Conservation (phyloP, 83 land plant species). For the Picea abies region DNA sequence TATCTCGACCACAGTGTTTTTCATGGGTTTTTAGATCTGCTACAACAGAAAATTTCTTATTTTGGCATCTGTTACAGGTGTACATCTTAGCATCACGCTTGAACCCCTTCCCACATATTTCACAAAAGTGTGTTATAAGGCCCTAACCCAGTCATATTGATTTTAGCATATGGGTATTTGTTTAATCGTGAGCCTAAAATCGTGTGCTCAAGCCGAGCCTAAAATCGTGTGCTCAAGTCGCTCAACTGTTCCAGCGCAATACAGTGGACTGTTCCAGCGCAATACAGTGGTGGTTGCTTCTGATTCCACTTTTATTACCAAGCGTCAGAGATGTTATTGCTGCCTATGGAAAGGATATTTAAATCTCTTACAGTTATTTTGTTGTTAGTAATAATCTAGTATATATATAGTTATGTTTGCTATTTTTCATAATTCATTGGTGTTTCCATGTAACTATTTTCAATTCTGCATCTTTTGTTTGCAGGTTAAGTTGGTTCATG, state of each 20-base stretch:
- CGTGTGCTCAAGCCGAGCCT: no score
- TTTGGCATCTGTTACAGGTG: conserved; percentile 71
- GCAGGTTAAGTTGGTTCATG: conserved; percentile 20
- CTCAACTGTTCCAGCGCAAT: no score
- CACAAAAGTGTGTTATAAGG: conserved; percentile 64
- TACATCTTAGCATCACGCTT: conserved; percentile 83
- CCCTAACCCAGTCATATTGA: no score
- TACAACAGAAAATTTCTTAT: conserved; percentile 37
- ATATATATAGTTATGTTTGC: conserved; percentile 4
- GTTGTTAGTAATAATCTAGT: background rate
- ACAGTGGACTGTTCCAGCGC: no score
- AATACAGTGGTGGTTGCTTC: no score
- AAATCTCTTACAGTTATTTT: background rate
- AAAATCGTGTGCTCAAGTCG: no score
- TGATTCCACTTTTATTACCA: no score
- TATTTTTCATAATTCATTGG: conserved; percentile 9
- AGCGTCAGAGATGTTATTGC: no score
- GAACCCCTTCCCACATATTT: conserved; percentile 86
- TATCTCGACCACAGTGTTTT: no score
- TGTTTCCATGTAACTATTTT: conserved; percentile 5
- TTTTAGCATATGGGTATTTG: no score
- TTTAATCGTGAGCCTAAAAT: no score
- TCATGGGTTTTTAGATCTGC: conserved; percentile 59
- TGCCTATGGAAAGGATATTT: background rate
- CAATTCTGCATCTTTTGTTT: background rate